Evolutionary conservation across 768 basidiomycete genomes (phyloP), one percentile per base, ranked within the genome.

Genomic region (Aureoboletus auriporus): DNA sequence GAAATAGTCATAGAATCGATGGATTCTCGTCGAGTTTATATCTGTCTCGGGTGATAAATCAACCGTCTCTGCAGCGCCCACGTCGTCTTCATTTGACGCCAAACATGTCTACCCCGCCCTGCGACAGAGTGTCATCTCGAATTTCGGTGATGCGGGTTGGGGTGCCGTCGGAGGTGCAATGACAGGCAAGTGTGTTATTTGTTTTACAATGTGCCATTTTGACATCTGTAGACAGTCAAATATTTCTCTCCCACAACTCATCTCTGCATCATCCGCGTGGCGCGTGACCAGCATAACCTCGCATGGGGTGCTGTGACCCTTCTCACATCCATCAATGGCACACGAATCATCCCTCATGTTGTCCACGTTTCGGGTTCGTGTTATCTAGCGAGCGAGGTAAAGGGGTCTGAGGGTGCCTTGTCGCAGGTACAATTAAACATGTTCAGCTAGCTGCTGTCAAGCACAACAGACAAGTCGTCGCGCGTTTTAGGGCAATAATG

Each of bases 61-160:
- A 50, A 39, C 65, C 42, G 29, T 48, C 31, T 31, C 39, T 11
- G 20, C 41, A 11, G 44, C 45, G 13, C n/a, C 41, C 2, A 49
- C 52, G 16, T 49, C 46, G 20, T 26, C 44, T 30, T 54, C 66
- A 41, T 60, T 87, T 10, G 81, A 82, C 39, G 74, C 77, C n/a
- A 86, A 82, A 57, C 75, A 77, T 16, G 77, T 93, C 43, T 89
- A 79, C 68, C 64, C 72, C 4, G 82, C 90, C 0, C 62, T 93
- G 29, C 82, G 80, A 58, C 80, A 86, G 59, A 84, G 82, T 55
- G 69, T 90, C 11, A 57, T 89, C 45, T 63, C 64, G 14, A 83
- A 91, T 57, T 93, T 92, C 61, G 92, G 92, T 3, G 89, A 93
- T 61, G 73, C 79, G 0, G 92, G 90, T 5, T 93, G 90, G 91